phyloP scores from a whole-genome alignment of 2,329 filamentous ascomycete genomes.

The Malbranchea zuffiana region DNA sequence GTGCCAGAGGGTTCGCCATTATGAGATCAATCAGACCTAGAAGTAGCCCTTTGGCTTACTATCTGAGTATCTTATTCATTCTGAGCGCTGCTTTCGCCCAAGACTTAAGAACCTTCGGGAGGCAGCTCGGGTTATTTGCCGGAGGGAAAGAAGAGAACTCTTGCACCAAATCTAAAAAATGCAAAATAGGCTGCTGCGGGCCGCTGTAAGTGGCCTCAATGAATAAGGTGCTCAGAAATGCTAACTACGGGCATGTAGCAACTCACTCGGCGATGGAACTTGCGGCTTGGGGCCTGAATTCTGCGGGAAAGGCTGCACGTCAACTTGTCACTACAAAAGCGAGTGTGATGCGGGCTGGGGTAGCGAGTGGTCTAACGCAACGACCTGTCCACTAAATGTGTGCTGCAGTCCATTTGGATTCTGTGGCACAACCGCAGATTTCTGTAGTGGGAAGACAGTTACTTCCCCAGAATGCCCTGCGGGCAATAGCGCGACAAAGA shows the following conservation, averaged over 20 bases:
- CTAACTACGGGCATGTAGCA: constrained; percentile 18
- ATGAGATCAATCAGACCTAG: no score
- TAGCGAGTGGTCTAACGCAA: constrained; percentile 15
- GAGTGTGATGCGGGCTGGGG: constrained; percentile 26
- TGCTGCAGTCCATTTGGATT: constrained; percentile 29
- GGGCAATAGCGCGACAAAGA: constrained; percentile 9
- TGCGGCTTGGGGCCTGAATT: constrained; percentile 20
- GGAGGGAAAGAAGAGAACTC: constrained; percentile 4
- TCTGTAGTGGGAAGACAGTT: constrained; percentile 18
- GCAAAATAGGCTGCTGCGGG: constrained; percentile 11
- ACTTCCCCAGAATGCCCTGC: constrained; percentile 5
- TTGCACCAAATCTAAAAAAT: constrained; percentile 6
- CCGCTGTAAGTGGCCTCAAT: constrained; percentile 3
- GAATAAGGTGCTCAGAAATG: not conserved
- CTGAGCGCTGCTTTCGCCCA: no score
- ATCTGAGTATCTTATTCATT: no score
- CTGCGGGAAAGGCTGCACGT: constrained; percentile 19
- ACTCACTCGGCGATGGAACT: constrained; percentile 1
- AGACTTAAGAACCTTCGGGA: no score
- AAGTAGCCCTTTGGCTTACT: no score
- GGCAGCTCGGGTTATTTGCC: no score
- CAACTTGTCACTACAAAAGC: constrained; percentile 19
- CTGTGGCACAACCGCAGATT: constrained; percentile 23
- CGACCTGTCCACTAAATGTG: constrained; percentile 27
- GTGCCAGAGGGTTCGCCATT: no score